Conservation (phyloP, 2,329 filamentous ascomycete species). For the Fusarium sp. region DNA sequence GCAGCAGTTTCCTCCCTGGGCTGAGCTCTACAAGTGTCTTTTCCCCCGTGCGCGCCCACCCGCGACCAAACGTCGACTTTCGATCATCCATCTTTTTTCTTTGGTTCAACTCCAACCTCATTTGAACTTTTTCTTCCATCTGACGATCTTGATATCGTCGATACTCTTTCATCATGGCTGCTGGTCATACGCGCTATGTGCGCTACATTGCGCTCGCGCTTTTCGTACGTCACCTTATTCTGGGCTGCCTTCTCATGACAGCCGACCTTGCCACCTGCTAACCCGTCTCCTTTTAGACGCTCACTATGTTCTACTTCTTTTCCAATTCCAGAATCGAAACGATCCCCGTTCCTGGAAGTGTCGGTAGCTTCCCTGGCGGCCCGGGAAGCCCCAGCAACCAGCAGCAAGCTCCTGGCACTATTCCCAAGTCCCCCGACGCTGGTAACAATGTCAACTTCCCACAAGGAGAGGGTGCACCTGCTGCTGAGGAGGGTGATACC, state of each 20-base stretch:
- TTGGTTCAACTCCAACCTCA: conserved; percentile 15
- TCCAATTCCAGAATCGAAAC: conserved; percentile 64
- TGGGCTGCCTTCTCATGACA: conserved; percentile 1
- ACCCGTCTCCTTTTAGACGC: conserved; percentile 25
- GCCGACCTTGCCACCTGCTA: conserved; percentile 21
- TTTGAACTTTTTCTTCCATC: conserved; percentile 14
- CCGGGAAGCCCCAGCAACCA: conserved; percentile 33
- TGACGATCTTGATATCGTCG: conserved; percentile 27
- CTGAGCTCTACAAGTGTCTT: conserved; percentile 22
- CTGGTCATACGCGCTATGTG: conserved; percentile 77
- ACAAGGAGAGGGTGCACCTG: conserved; percentile 30
- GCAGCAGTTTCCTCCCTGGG: conserved; percentile 7
- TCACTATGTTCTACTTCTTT: conserved; percentile 79
- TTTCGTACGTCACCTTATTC: conserved; percentile 68
- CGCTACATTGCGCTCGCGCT: conserved; percentile 83
- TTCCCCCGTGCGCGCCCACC: conserved; percentile 26
- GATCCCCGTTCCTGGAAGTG: conserved; percentile 42
- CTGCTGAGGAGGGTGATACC: conserved; percentile 25
- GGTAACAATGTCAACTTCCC: conserved; percentile 41
- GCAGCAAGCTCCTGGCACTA: conserved; percentile 34
- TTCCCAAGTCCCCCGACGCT: conserved; percentile 30
- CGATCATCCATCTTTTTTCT: conserved; percentile 35
- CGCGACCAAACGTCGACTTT: conserved; percentile 25
- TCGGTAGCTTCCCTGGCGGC: conserved; percentile 38
- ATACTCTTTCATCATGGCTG: conserved; percentile 62